These are phyloP conservation scores for Blastobotrys persicus DNA, from an alignment of 1,139 yeast species.

Conservation along the genomic window DNA sequence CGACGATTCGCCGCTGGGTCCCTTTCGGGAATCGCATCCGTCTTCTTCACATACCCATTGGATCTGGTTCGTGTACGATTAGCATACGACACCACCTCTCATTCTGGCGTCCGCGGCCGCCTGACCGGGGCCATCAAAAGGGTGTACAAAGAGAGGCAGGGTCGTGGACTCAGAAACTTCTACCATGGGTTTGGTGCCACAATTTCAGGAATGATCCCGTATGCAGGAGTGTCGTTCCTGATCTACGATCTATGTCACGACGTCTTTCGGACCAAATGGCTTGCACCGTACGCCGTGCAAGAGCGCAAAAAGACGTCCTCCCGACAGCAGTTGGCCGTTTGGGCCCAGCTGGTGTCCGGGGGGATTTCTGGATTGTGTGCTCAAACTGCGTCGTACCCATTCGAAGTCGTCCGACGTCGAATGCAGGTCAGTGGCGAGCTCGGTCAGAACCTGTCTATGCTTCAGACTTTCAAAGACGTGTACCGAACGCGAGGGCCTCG, in stretches of 20 bases:
- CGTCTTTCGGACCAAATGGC: slow-evolving; percentile 57
- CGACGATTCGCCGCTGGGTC: slow-evolving; percentile 89
- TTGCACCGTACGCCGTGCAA: slow-evolving; percentile 40
- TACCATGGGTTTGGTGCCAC: slow-evolving; percentile 96
- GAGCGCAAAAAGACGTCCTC: slow-evolving; percentile 22
- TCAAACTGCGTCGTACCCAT: slow-evolving; percentile 96
- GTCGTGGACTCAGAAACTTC: slow-evolving; percentile 45
- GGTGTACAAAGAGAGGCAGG: slow-evolving; percentile 56
- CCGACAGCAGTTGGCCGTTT: slow-evolving; percentile 61
- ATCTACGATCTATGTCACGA: slow-evolving; percentile 92
- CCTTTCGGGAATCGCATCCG: slow-evolving; percentile 78
- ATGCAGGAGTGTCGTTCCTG: slow-evolving; percentile 96
- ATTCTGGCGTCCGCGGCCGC: slow-evolving; percentile 45
- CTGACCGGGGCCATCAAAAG: slow-evolving; percentile 51
- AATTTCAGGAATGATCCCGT: slow-evolving; percentile 94
- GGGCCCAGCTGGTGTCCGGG: slow-evolving; percentile 94
- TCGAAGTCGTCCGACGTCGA: slow-evolving; percentile 89
- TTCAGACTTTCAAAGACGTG: slow-evolving; percentile 46
- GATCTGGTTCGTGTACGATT: slow-evolving; percentile 87
- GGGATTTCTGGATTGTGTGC: slow-evolving; percentile 93
- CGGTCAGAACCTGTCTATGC: slow-evolving; percentile 35
- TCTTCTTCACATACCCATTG: slow-evolving; percentile 85
- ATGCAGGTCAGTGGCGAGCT: slow-evolving; percentile 92
- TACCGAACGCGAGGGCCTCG: slow-evolving; percentile 67
- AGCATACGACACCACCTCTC: slow-evolving; percentile 71